phyloP scores from a whole-genome alignment of 2,329 filamentous ascomycete species.

The Ilyonectria robusta region DNA sequence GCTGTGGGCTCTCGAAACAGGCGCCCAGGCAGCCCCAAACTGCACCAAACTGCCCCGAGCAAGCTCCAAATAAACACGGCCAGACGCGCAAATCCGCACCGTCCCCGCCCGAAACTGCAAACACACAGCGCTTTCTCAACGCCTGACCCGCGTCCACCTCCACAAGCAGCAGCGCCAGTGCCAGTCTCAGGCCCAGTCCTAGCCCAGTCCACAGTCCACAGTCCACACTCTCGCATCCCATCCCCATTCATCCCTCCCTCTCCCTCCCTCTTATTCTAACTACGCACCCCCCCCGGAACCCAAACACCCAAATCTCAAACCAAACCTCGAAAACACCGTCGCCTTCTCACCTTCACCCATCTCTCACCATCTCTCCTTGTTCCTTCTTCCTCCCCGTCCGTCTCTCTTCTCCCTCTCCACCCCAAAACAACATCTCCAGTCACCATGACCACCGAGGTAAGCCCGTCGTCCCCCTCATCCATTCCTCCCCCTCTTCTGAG shows the following conservation, averaged over 20 bases:
- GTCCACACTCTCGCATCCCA: constrained; percentile 37
- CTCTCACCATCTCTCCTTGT: constrained; percentile 36
- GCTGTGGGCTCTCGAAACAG: background rate
- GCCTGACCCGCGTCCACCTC: constrained; percentile 47
- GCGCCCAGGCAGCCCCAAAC: background rate
- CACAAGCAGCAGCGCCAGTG: constrained; percentile 31
- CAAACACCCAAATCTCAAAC: constrained; percentile 43
- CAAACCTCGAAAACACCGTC: constrained; percentile 46
- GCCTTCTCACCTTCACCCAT: constrained; percentile 40
- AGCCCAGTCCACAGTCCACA: constrained; percentile 14
- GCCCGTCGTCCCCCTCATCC: constrained; percentile 26
- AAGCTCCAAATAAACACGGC: background rate
- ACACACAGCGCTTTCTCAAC: constrained; percentile 31
- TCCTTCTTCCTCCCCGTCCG: constrained; percentile 39
- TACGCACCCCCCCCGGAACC: constrained; percentile 44
- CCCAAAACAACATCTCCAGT: constrained; percentile 40
- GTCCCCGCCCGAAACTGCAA: background rate
- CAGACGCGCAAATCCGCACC: background rate
- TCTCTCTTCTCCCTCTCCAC: constrained; percentile 34
- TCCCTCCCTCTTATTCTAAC: constrained; percentile 36
- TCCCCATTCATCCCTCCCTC: constrained; percentile 40
- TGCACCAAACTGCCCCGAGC: background rate
- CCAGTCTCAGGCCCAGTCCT: constrained; percentile 17
- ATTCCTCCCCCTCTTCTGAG: constrained; percentile 22
- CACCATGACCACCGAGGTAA: constrained; percentile 55